Evolutionary conservation across 441 rosid genomes (phyloP), one percentile per base, ranked within the genome.

Genomic region (Populus hybrid): DNA sequence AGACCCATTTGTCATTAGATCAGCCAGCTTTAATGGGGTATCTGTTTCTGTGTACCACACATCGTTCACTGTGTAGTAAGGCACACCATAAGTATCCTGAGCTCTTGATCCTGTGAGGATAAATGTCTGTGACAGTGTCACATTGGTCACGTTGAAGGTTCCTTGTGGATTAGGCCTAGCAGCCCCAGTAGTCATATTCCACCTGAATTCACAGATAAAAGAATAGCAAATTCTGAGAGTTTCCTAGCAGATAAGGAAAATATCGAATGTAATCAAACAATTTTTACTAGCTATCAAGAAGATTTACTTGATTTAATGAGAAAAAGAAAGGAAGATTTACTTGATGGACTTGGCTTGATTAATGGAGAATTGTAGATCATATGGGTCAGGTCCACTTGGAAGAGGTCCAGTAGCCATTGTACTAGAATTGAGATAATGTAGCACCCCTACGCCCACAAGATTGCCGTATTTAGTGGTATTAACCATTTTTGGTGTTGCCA

Each of bases 161-260:
- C 98, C 96, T 76, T 91, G 98, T 6, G 92, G 92, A 66, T 93
- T 89, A 4, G 93, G 87, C 89, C 97, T 89, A 8, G 95, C 91
- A 6, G 93, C 93, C 36, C 95, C 94, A 16, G 92, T 75, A 0
- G 86, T 82, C 81, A 91, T 5, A 74, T 93, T 93, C 90, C 84
- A 86, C 83, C 95, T 92, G n/a, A 5, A 50, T 16, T 28, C 40
- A 31, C 7, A 33, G 6, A 16, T 1, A 50, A 50, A 18, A 50
- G n/a, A 50, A 0, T 50, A 6, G 7, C 59, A 50, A 16, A 50
- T 50, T 50, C 59, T 50, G n/a, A 50, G 59, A 5, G 6, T 50
- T 16, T 16, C 59, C 59, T 50, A 6, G 6, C 59, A 50, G n/a
- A 16, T n/a, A 50, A 4, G 7, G 7, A 33, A 33, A 33, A 33